Base-by-base conservation (phyloP, 2,329 filamentous ascomycete species). In the Neoarthrinium moseri region DNA sequence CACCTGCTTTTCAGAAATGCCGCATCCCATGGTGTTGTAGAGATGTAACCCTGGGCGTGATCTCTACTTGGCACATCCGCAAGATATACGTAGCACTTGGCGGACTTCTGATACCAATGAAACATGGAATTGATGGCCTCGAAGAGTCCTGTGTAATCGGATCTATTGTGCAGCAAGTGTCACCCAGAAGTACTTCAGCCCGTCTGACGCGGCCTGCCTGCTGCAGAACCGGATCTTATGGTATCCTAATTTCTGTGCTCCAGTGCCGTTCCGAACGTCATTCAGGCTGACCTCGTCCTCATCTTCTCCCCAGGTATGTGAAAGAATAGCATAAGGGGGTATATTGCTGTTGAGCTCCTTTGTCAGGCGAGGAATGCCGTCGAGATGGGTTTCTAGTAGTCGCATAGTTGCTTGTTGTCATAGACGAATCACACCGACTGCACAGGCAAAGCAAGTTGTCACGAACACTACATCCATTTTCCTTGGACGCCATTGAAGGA, bases 281-380 rank as follows among this genome's bases (percentile, higher is more conserved):
- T 43, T 30, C 20, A 52, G 50, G 4, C 36, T 48, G 17, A 48
- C 38, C 30, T 53, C 51, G 2, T 42, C 33, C 2, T 29, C 30
- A 12, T 32, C 32, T 12, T 12, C 17, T 5, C 45, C 33, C 51
- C 51, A 53, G 2, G 51, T 53, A 15, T 51, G 51, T 5, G 51
- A 53, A 10, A 53, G 49, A 12, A 53, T 53, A 8, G 51, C 49
- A 24, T 51, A 53, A 15, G 39, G 39, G 13, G 40, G 20, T 15
- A 24, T 22, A n/a, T 43, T 18, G 6, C 6, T 23, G 11, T 12
- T 23, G 36, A 39, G 12, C 12, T 39, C 22, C 12, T 22, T 10
- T 17, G 33, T 35, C 10, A 35, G n/a, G 18, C 13, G 17, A 20
- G 22, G 33, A 35, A 20, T 22, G 12, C 33, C 33, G 22, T 35